Conservation (phyloP, 495 filamentous ascomycete species). For the Penicillium egyptiacum region DNA sequence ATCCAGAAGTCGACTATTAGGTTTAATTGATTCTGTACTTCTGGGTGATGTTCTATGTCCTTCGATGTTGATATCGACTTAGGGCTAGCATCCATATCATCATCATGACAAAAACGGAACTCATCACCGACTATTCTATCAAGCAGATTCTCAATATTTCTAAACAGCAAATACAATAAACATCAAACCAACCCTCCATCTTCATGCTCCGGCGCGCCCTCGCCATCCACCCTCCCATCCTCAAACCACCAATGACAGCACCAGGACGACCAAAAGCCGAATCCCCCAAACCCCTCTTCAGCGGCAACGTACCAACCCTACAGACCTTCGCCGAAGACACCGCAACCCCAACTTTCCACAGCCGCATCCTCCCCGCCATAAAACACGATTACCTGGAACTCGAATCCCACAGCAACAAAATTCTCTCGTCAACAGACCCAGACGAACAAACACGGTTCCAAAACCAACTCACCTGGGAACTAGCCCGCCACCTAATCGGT, state of each 20-base stretch:
- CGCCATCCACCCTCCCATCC: not conserved
- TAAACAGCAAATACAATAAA: not conserved
- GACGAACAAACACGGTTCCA: slow-evolving; percentile 54
- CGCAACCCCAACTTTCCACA: slow-evolving; percentile 5
- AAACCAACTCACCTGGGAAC: slow-evolving; percentile 71
- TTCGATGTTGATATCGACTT: not conserved
- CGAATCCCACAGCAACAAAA: slow-evolving; percentile 57
- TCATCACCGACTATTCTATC: slow-evolving; percentile 6
- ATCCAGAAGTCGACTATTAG: not conserved
- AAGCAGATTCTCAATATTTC: not conserved
- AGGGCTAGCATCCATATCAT: slow-evolving; percentile 13
- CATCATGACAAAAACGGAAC: slow-evolving; percentile 20
- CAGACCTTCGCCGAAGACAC: slow-evolving; percentile 13
- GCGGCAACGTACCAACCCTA: slow-evolving; percentile 15
- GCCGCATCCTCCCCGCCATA: slow-evolving; percentile 53
- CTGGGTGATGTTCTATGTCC: not conserved
- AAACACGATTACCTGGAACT: slow-evolving; percentile 64
- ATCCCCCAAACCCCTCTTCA: not conserved
- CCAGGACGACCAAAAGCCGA: slow-evolving; percentile 5
- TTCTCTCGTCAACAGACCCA: slow-evolving; percentile 47
- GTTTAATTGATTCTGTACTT: not conserved
- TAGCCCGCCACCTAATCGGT: slow-evolving; percentile 63
- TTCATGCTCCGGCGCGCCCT: slow-evolving; percentile 9
- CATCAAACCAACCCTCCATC: not conserved
- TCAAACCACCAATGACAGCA: slow-evolving; percentile 7